These are phyloP conservation scores for Coemansia sp. DNA, from an alignment of 192 early-diverging fungal genomes.

Conservation along the genomic window DNA sequence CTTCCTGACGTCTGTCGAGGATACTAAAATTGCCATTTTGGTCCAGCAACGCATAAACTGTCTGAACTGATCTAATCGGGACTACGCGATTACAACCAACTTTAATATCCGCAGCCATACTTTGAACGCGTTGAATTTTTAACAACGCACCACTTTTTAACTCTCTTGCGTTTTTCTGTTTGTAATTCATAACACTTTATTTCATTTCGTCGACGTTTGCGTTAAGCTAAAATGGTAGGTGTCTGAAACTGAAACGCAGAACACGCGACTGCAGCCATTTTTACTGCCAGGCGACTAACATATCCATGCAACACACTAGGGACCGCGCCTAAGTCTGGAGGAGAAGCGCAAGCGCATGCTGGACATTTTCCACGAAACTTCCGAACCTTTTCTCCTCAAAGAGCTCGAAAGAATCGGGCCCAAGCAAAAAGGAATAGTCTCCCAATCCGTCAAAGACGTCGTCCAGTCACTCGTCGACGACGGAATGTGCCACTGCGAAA, in stretches of 20 bases:
- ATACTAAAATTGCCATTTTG: too few species aligned
- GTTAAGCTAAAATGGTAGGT: neutral
- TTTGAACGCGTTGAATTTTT: neutral
- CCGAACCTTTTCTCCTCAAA: slow-evolving; percentile 74
- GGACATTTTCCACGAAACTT: slow-evolving; percentile 62
- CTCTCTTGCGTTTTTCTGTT: neutral
- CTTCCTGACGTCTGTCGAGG: too few species aligned
- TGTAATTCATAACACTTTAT: neutral
- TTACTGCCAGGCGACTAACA: neutral
- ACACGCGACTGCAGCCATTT: too few species aligned
- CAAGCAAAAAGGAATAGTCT: slow-evolving; percentile 80
- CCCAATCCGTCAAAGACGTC: slow-evolving; percentile 79
- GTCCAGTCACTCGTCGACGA: slow-evolving; percentile 82
- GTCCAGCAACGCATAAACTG: too few species aligned
- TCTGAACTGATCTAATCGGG: too few species aligned
- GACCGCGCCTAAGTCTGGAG: slow-evolving; percentile 42
- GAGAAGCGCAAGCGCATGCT: slow-evolving; percentile 60
- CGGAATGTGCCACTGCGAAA: slow-evolving; percentile 73
- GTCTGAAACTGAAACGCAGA: neutral
- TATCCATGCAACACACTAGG: slow-evolving; percentile 13
- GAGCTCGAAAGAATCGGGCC: slow-evolving; percentile 82
- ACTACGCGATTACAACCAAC: too few species aligned
- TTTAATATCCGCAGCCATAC: slow-evolving; percentile 1
- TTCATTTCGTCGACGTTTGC: neutral
- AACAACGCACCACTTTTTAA: neutral